Evolutionary conservation across 1,284 basidiomycete genomes (phyloP), one percentile per base, ranked within the genome.

Genomic region (Tranzscheliella williamsii): DNA sequence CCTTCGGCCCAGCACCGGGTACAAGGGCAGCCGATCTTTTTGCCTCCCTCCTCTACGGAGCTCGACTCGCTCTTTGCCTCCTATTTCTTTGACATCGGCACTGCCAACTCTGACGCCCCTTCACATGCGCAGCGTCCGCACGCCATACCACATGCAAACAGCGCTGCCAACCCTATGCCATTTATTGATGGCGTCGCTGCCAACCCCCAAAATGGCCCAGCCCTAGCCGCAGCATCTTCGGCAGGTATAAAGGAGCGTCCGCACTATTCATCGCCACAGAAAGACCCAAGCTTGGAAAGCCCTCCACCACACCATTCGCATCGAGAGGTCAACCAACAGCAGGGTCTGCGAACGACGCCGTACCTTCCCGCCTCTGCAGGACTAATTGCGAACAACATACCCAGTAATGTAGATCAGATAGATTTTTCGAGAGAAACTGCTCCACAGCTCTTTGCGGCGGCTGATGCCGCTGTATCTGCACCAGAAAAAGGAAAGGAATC

Each of bases 41-140:
- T 52, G 22, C 58, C 58, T 1, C 58, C 58, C 13, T 52, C 52
- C 0, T 62, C 58, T 24, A 53, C 58, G 16, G 60, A 64, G 41
- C 50, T 64, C 32, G 60, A 64, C 23, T 64, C 60, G 39, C 45
- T 64, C 29, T 64, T 64, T 26, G 57, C 60, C 13, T 45, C 54
- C 34, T 64, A 64, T 50, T 64, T 64, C 18, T 64, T 64, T 34
- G 60, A 64, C 20, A 54, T 64, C 9, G 52, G 49, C 4, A 47
- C 57, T 29, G 42, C 53, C 5, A 53, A 56, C 45, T 41, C 29
- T 29, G 21, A 16, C 47, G 23, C 16, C 24, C 16, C 6, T 17
- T n/a, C 9, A n/a, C 24, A 24, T 11, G 49, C 39, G 8, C 46
- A 40, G 4, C 30, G 8, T 21, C 22, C 37, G 21, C 43, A 26